Base-by-base conservation (phyloP, 257 asterid genomes). In the Perilla frutescens region DNA sequence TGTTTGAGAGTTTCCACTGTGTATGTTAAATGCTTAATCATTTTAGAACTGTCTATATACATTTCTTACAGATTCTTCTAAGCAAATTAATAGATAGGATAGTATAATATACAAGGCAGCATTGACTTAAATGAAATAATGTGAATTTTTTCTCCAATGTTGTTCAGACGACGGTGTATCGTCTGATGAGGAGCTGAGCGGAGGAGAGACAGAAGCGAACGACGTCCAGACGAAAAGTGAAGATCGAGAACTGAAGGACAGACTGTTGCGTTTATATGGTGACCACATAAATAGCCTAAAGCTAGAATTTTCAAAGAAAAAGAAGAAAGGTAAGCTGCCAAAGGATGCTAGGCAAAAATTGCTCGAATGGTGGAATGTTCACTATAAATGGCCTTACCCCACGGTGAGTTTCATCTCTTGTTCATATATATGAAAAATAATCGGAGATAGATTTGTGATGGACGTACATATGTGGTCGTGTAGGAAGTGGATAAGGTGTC, bases 301-400 rank as follows among this genome's bases (percentile, higher is more conserved):
- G 80, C 77, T 86, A 10, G 98, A 90, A 58, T 91, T 94, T 61
- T 94, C 97, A 0, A 94, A 94, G 86, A 94, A 89, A 81, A 91
- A 87, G 81, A 94, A 94, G 93, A 94, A 87, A 75, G 96, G 93
- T 3, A 94, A 94, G 79, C 79, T 94, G 15, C 98, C 98, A 6
- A 94, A 88, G 66, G 96, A 90, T 62, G 97, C 95, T 0, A 84
- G 94, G 70, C 90, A 87, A 75, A 79, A 80, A n/a, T 66, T 94
- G 68, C 93, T 91, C 34, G 89, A 90, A 51, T 94, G 98, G 98
- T 94, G 98, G 98, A 91, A 76, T 75, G 82, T 80, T 26, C 98
- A 94, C 74, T 84, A 85, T 75, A 90, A 89, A 79, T 94, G 98
- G 98, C 98, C 98, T 0, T 94, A 94, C 43, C 98, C 98, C 8